Conservation (phyloP, 305 asterid genomes). For the Petunia hybrid region DNA sequence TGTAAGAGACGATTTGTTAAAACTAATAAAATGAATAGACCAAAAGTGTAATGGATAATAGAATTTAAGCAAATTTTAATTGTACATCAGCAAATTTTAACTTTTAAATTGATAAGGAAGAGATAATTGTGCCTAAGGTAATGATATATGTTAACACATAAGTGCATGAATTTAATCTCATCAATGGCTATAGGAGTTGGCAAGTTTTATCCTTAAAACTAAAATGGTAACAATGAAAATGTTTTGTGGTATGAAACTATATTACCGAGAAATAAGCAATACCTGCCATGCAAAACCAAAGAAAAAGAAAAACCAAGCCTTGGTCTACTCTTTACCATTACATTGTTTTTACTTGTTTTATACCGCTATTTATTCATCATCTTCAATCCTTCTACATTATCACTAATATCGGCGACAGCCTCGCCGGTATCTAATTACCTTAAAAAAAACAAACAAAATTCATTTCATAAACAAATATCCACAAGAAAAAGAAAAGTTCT, state of each 20-base stretch:
- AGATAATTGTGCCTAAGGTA: too few species aligned
- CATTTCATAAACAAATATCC: neutral
- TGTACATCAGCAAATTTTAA: too few species aligned
- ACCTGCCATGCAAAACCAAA: slow-evolving; percentile 30
- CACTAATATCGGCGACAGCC: neutral
- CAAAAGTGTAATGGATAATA: too few species aligned
- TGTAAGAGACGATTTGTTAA: too few species aligned
- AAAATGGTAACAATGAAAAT: neutral
- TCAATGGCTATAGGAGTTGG: too few species aligned
- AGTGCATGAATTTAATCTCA: too few species aligned
- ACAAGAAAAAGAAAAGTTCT: neutral
- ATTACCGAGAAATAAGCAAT: neutral
- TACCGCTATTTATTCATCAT: neutral
- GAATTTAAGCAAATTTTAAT: too few species aligned
- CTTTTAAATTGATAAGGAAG: too few species aligned
- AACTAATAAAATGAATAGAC: too few species aligned
- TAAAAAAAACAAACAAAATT: neutral
- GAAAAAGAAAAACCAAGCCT: neutral
- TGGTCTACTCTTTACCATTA: slow-evolving; percentile 26
- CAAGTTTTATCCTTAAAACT: neutral
- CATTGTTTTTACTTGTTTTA: neutral
- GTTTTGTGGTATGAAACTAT: neutral
- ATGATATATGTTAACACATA: too few species aligned
- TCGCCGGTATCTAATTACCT: neutral
- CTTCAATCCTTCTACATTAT: neutral